Conservation (phyloP, 2,329 filamentous ascomycete species). For the Colletotrichum liriopes region DNA sequence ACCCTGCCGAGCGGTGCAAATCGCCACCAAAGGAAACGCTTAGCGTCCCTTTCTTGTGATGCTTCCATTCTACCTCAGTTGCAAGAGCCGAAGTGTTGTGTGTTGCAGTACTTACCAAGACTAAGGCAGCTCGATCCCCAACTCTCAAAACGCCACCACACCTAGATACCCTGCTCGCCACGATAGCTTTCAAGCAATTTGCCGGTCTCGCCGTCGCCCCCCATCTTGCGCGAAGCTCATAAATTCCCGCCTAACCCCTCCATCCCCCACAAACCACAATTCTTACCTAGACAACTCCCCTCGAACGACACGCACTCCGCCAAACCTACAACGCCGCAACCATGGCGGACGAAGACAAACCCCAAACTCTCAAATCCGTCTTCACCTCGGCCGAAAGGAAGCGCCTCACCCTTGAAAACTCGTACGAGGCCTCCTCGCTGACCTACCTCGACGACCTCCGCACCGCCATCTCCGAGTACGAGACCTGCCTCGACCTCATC, state of each 20-base stretch:
- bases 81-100: constrained; percentile 4
- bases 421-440: constrained; percentile 74
- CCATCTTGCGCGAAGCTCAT: not conserved
- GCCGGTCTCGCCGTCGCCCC: not conserved
- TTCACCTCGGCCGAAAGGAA: constrained; percentile 67
- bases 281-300: not conserved
- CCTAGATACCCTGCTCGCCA: constrained; percentile 13
- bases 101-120: constrained; percentile 2
- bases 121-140: not conserved
- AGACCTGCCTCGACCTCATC: constrained; percentile 79
- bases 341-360: constrained; percentile 58
- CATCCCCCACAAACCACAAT: not conserved
- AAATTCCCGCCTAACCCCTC: constrained; percentile 3
- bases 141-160: constrained; percentile 7
- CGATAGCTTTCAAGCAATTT: not conserved
- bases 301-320: not conserved
- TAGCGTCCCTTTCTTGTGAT: constrained; percentile 17
- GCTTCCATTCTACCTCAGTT: not conserved
- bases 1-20: constrained; percentile 35
- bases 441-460: constrained; percentile 78
- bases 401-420: constrained; percentile 72
- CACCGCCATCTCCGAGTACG: constrained; percentile 78
- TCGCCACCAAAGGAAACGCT: constrained; percentile 35
- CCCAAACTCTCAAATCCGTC: constrained; percentile 65
- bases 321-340: constrained; percentile 11